Base-by-base conservation (phyloP, 768 basidiomycete genomes). In the Serendipita sp. region DNA sequence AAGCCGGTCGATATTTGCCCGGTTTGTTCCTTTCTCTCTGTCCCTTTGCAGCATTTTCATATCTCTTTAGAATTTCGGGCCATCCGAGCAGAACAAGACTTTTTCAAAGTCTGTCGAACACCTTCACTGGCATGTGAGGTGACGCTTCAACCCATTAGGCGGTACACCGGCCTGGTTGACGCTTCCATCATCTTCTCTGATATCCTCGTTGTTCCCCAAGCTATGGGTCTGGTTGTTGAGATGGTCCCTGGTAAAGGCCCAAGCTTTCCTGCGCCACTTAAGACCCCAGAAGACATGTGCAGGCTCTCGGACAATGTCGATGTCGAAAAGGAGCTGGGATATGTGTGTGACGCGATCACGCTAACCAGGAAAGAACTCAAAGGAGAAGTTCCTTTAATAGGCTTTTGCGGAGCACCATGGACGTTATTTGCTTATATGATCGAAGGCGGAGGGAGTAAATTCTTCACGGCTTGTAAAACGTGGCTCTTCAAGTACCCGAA, bases 371-470 rank as follows among this genome's bases (percentile, higher is more conserved):
- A 81, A 60, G 86, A 79, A 58, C 78, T 98, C 63, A 79, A 83
- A 0, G 96, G 95, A 23, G 82, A 89, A 71, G 93, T 98, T 13
- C 95, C 96, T 11, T 78, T 99, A 64, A 96, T 99, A 69, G 96
- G 96, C 10, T 99, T 99, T 75, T 91, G 85, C 71, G 96, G 95
- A 44, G 93, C 92, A 0, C 96, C 96, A 1, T 98, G 96, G 96
- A 99, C 96, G 2, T 81, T 98, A 62, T 93, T 99, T 76, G 83
- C 86, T 23, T 99, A 98, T 73, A 99, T 99, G 96, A 81, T 96
- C 70, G 96, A 98, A 73, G 96, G 96, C 5, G 95, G 94, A 3
- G 88, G 88, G 6, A 89, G 83, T 73, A 93, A 92, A 75, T 89
- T 88, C 13, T 82, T 90, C 69, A 86, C 89, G 66, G 93, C 94